phyloP scores from a whole-genome alignment of 2,329 filamentous ascomycete species.

The Shiraia bambusicola region DNA sequence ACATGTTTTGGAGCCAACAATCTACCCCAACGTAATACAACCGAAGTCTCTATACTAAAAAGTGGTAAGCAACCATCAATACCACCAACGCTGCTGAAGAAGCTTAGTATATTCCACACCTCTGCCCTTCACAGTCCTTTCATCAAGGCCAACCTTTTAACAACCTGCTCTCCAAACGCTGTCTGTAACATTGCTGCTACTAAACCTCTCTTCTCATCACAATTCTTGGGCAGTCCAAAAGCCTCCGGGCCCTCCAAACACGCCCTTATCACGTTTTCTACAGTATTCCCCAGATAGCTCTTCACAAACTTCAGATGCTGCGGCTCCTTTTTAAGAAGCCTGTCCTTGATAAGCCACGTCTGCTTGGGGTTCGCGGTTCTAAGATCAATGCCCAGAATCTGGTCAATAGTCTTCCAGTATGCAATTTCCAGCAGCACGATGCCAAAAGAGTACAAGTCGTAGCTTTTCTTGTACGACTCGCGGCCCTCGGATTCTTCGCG shows the following conservation, averaged over 20 bases:
- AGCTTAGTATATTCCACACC: background rate
- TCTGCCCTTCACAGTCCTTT: constrained; percentile 14
- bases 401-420: constrained; percentile 54
- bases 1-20: too few relatives aligned
- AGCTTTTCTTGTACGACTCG: constrained; percentile 49
- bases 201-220: constrained; percentile 35
- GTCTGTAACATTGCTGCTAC: constrained; percentile 33
- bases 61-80: too few relatives aligned
- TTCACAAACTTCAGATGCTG: constrained; percentile 25
- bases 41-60: background rate
- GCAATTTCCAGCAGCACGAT: constrained; percentile 57
- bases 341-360: constrained; percentile 41
- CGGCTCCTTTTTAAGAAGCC: constrained; percentile 23
- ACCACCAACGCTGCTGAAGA: too few relatives aligned
- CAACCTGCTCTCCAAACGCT: constrained; percentile 37
- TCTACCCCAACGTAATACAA: too few relatives aligned
- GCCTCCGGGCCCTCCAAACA: constrained; percentile 35
- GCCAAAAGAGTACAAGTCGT: constrained; percentile 57
- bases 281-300: constrained; percentile 28
- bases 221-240: constrained; percentile 29
- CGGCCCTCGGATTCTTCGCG: constrained; percentile 20
- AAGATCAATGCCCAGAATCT: constrained; percentile 45
- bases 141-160: constrained; percentile 29
- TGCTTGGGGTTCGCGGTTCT: constrained; percentile 43
- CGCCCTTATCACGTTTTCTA: constrained; percentile 27